These are phyloP conservation scores for Marasmius tenuissimus DNA, from an alignment of 1,284 basidiomycete species.

Conservation along the genomic window DNA sequence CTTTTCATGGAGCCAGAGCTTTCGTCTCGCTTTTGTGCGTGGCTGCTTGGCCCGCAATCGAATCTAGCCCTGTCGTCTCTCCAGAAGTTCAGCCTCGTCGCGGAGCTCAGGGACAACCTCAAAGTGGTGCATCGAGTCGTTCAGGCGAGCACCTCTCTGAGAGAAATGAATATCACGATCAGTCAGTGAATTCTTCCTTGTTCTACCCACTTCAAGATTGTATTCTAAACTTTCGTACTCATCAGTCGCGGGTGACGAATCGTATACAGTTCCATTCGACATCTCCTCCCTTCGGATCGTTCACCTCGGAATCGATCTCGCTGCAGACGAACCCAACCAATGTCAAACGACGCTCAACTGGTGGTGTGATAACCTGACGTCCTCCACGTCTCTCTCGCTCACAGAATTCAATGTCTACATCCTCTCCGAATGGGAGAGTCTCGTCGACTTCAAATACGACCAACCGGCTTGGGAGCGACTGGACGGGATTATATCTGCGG, in stretches of 20 bases:
- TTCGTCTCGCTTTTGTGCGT: neutral
- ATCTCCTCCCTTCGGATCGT: neutral
- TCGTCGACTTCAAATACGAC: neutral
- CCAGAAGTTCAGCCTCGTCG: neutral
- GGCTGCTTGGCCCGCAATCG: neutral
- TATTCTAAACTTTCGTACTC: neutral
- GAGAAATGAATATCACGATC: slow-evolving; percentile 3
- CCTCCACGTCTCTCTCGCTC: neutral
- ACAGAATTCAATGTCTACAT: slow-evolving; percentile 1
- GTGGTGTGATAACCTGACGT: neutral
- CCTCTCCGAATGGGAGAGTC: neutral
- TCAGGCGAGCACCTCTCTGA: neutral
- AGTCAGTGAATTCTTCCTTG: neutral
- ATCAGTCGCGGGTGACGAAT: neutral
- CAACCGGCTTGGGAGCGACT: neutral
- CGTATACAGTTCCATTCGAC: neutral
- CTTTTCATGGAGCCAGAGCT: slow-evolving; percentile 1
- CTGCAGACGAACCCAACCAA: neutral
- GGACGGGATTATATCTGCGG: neutral
- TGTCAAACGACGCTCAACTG: neutral
- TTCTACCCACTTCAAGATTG: neutral
- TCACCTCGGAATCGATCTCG: neutral
- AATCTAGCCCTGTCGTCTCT: neutral
- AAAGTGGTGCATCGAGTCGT: neutral
- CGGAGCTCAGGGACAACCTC: neutral